Evolutionary conservation across 208 protist species (phyloP).

Genomic region (Acanthamoeba healyi): DNA sequence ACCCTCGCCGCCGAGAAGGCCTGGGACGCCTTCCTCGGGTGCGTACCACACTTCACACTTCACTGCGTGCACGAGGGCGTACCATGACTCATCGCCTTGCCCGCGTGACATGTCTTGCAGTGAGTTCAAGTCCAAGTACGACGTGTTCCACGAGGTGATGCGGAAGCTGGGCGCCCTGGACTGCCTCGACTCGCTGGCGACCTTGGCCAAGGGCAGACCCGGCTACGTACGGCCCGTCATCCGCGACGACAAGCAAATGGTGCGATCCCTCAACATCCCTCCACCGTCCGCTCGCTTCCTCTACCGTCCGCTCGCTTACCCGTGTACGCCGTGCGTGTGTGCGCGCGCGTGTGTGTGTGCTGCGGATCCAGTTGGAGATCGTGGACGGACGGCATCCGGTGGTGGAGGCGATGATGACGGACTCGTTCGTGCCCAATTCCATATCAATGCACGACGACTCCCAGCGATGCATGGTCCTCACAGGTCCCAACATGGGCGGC

Average conservation of each 20-base stretch:
- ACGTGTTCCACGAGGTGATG: conserved; percentile 73
- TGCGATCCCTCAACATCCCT: too few species aligned
- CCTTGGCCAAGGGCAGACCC: conserved; percentile 64
- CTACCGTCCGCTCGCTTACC: too few species aligned
- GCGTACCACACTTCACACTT: neutral
- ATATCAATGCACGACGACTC: conserved; percentile 59
- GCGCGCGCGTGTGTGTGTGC: neutral
- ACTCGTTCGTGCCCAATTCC: conserved; percentile 79
- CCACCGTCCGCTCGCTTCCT: too few species aligned
- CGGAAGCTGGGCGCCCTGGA: conserved; percentile 75
- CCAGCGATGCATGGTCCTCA: conserved; percentile 77
- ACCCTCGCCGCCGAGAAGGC: conserved; percentile 52
- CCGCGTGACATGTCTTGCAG: conserved; percentile 8
- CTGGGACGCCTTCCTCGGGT: conserved; percentile 73
- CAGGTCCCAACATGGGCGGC: conserved; percentile 88
- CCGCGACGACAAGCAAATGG: neutral
- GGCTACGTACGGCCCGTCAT: conserved; percentile 63
- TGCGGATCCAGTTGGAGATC: conserved; percentile 71
- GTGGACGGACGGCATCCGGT: conserved; percentile 81
- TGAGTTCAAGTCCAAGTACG: conserved; percentile 75
- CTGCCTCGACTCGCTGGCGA: conserved; percentile 81
- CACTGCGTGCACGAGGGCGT: neutral
- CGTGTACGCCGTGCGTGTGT: neutral
- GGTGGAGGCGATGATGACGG: conserved; percentile 75
- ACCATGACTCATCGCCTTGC: neutral